Evolutionary conservation across 176 grass and related monocot species (phyloP), one percentile per base, ranked within the genome.

Genomic region (Carex parvula): DNA sequence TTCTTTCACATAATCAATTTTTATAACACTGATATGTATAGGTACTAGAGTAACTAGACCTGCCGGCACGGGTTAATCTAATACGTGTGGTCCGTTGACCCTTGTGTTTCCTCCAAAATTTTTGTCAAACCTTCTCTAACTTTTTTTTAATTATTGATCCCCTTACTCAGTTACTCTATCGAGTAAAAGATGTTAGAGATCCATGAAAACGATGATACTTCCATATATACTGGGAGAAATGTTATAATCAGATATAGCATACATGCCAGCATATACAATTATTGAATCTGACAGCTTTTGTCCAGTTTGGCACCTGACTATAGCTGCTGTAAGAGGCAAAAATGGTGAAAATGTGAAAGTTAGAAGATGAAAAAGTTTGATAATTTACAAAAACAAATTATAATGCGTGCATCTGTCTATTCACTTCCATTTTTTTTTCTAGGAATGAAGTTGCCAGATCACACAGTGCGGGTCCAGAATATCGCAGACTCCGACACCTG

Each of bases 401-500:
- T 53, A 22, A 29, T 30, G 44, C 6, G 5, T 76, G 68, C 18
- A 44, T 46, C 7, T 30, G 48, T 76, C 11, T 22, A 22, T 5
- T 22, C 1, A 54, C 11, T 76, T 76, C 1, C 48, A 2, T 76
- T 76, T 26, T 26, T 11, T 50, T 56, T 56, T 30, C 1, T 30
- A 68, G 89, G 89, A 24, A 62, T 91, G 50, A 97, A 92, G 66
- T 89, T 93, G 87, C 90, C 94, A 29, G 94, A 97, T 85, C 88
- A 85, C 42, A 77, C 92, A 3, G 8, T 75, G 12, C 91, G 86
- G 85, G 33, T 60, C 30, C 85, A 79, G 46, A 70, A 35, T 15
- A 80, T 84, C 52, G 18, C 0, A 6, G 72, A 85, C 87, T 86
- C 88, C 54, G 15, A 11, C 9, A 86, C 53, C n/a, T 98, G 95